Evolutionary conservation across 768 basidiomycete species (phyloP).

Genomic region (Russula abietina): DNA sequence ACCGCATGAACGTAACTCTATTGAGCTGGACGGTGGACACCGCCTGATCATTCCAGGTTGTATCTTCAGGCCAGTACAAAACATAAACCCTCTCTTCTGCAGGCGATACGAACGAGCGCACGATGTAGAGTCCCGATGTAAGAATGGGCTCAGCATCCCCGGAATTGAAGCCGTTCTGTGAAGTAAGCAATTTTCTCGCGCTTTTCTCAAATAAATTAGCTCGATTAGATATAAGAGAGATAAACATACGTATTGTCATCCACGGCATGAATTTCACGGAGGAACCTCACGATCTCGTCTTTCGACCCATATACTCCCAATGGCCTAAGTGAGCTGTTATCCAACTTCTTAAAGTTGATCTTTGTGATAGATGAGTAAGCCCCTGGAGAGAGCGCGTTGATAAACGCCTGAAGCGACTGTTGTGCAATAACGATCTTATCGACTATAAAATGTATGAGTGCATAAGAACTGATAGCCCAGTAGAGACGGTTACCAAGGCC

Average conservation of each 20-base stretch:
- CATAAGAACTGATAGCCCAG: not conserved
- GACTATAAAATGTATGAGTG: slow-evolving; percentile 32
- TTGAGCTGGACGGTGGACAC: slow-evolving; percentile 43
- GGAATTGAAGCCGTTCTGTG: slow-evolving; percentile 13
- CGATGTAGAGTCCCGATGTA: slow-evolving; percentile 48
- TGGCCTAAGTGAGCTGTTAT: slow-evolving; percentile 41
- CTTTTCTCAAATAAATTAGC: slow-evolving; percentile 16
- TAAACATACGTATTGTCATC: slow-evolving; percentile 38
- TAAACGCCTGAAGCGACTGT: slow-evolving; percentile 42
- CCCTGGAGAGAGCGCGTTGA: slow-evolving; percentile 44
- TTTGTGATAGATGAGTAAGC: slow-evolving; percentile 50
- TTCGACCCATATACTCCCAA: slow-evolving; percentile 55
- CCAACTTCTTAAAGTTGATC: slow-evolving; percentile 51
- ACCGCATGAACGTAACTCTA: slow-evolving; percentile 60
- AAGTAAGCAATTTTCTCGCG: slow-evolving; percentile 24
- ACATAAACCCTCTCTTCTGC: slow-evolving; percentile 37
- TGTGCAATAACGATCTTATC: slow-evolving; percentile 60
- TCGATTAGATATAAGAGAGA: not conserved
- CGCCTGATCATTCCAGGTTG: slow-evolving; percentile 52
- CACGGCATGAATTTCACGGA: slow-evolving; percentile 35
- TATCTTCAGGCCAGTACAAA: slow-evolving; percentile 57
- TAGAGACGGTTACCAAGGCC: slow-evolving; percentile 40
- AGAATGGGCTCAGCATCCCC: slow-evolving; percentile 30
- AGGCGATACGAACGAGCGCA: slow-evolving; percentile 25
- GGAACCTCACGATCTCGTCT: slow-evolving; percentile 43